Evolutionary conservation across 768 basidiomycete genomes (phyloP).

Genomic region (Lactifluus piperatus): DNA sequence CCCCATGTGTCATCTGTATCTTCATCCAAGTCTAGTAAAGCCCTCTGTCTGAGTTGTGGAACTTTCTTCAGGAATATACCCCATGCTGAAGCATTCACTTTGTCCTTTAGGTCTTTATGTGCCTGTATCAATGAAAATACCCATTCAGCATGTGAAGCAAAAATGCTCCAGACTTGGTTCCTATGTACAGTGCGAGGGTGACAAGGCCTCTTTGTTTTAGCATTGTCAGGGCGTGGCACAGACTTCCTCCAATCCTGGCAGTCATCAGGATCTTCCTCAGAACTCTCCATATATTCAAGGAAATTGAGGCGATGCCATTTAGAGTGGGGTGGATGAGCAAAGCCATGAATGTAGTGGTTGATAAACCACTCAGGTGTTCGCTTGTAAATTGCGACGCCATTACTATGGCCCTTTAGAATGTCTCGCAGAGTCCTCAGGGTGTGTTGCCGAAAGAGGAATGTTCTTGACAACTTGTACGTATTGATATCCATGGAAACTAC

Average conservation of each 20-base stretch:
- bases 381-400: conserved; percentile 25
- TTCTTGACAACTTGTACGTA: conserved; percentile 35
- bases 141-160: conserved; percentile 54
- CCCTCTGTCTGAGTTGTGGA: not conserved
- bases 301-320: conserved; percentile 32
- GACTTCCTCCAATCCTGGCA: not conserved
- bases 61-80: conserved; percentile 30
- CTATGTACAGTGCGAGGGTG: conserved; percentile 40
- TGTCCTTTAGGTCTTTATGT: conserved; percentile 28
- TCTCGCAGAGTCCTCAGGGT: conserved; percentile 39
- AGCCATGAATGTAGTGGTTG: conserved; percentile 31
- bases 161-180: conserved; percentile 41
- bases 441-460: conserved; percentile 46
- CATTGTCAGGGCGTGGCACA: not conserved
- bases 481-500: conserved; percentile 39
- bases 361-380: conserved; percentile 47
- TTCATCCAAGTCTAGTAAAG: not conserved
- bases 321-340: conserved; percentile 22
- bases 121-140: conserved; percentile 35
- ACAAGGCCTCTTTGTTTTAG: conserved; percentile 28
- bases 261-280: conserved; percentile 2
- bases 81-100: conserved; percentile 41
- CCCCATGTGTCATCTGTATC: not conserved
- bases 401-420: conserved; percentile 31
- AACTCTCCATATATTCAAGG: conserved; percentile 17